Evolutionary conservation across 2,329 filamentous ascomycete genomes (phyloP).

Genomic region (Pyricularia sp.): DNA sequence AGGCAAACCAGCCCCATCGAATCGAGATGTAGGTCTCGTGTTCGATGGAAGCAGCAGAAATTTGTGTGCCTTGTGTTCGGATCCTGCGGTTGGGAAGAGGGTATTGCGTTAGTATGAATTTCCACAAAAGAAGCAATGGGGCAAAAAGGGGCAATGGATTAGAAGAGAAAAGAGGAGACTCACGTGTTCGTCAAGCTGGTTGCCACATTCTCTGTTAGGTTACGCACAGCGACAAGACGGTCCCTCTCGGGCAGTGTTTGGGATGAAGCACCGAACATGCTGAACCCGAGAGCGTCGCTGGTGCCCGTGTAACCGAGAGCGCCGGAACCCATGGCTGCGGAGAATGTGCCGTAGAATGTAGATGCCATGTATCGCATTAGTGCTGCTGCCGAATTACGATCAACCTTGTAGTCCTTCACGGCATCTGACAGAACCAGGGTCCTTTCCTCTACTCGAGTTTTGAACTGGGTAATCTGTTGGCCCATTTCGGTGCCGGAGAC

Average conservation of each 20-base stretch:
- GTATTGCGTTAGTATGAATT: background rate
- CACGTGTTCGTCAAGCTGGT: slow-evolving; percentile 8
- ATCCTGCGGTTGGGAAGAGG: background rate
- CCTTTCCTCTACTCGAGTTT: background rate
- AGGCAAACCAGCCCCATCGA: slow-evolving; percentile 16
- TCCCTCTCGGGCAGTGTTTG: background rate
- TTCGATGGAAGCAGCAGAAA: slow-evolving; percentile 9
- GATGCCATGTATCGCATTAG: slow-evolving; percentile 12
- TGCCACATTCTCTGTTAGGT: slow-evolving; percentile 16
- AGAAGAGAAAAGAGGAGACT: slow-evolving; percentile 7
- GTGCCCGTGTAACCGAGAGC: slow-evolving; percentile 9
- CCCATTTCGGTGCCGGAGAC: slow-evolving; percentile 9
- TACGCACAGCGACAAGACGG: slow-evolving; percentile 8
- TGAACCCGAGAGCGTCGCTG: slow-evolving; percentile 11
- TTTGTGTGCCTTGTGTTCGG: slow-evolving; percentile 8
- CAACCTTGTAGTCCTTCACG: slow-evolving; percentile 10
- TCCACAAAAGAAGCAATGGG: background rate
- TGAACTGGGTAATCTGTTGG: too few species aligned
- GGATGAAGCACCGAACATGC: slow-evolving; percentile 8
- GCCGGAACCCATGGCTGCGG: slow-evolving; percentile 7
- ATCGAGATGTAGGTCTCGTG: slow-evolving; percentile 13
- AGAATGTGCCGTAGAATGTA: slow-evolving; percentile 13
- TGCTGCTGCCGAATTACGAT: slow-evolving; percentile 8
- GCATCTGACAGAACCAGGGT: background rate
- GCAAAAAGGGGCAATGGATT: background rate